phyloP scores from a whole-genome alignment of 1,284 basidiomycete species.

The Pseudozyma hubeiensis region DNA sequence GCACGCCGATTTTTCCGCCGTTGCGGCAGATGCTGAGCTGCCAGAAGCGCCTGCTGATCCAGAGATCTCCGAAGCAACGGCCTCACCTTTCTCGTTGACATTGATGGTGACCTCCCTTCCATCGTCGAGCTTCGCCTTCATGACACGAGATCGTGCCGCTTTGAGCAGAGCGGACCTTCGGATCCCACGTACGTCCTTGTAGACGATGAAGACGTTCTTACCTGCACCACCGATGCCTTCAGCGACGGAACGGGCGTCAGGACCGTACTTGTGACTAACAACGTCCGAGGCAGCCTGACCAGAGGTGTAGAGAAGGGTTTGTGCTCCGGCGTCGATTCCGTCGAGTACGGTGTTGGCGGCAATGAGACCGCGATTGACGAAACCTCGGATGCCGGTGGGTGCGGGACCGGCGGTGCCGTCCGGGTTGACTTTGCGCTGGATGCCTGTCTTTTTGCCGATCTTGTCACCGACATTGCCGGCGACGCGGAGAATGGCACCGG shows the following conservation, averaged over 20 bases:
- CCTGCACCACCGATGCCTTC: slow-evolving; percentile 56
- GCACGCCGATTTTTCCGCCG: slow-evolving; percentile 26
- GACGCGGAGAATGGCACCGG: slow-evolving; percentile 58
- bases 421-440: slow-evolving; percentile 57
- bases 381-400: slow-evolving; percentile 63
- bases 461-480: slow-evolving; percentile 65
- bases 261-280: slow-evolving; percentile 67
- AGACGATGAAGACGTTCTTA: slow-evolving; percentile 64
- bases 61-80: slow-evolving; percentile 23
- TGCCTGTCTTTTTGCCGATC: slow-evolving; percentile 66
- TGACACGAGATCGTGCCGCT: slow-evolving; percentile 52
- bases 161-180: slow-evolving; percentile 63
- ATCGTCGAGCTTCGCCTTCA: slow-evolving; percentile 42
- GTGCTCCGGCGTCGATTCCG: slow-evolving; percentile 65
- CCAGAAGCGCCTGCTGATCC: background rate
- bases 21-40: background rate
- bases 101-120: slow-evolving; percentile 36
- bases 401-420: slow-evolving; percentile 40
- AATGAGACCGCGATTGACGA: slow-evolving; percentile 64
- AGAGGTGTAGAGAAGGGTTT: slow-evolving; percentile 54
- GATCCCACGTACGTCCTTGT: slow-evolving; percentile 66
- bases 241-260: slow-evolving; percentile 63
- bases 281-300: slow-evolving; percentile 63
- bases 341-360: slow-evolving; percentile 68
- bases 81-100: slow-evolving; percentile 41